Conservation (phyloP, 148 eudicot species). For the Drosera capensis region DNA sequence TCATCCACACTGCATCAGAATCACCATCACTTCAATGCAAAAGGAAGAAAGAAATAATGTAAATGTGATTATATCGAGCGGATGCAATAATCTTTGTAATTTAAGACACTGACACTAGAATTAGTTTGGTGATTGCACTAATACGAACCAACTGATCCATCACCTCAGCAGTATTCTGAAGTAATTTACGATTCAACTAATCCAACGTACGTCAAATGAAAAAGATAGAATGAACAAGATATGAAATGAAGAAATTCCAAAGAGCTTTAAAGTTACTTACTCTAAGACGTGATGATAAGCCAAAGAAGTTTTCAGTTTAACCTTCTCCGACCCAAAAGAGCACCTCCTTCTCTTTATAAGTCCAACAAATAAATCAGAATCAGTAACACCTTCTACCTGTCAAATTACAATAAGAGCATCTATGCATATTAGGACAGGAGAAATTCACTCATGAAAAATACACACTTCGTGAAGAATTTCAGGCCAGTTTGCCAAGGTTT, state of each 20-base stretch:
- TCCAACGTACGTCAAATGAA: background rate
- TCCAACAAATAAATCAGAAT: conserved; percentile 47
- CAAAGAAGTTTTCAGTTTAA: conserved; percentile 31
- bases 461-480: no score
- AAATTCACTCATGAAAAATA: no score
- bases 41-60: background rate
- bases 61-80: background rate
- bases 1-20: conserved; percentile 55
- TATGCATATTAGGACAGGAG: no score
- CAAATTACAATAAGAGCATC: background rate
- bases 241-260: background rate
- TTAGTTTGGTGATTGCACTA: no score
- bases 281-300: conserved; percentile 52
- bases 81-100: no score
- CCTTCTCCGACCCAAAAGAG: conserved; percentile 40
- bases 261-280: conserved; percentile 30
- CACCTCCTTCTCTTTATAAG: conserved; percentile 71
- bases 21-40: background rate
- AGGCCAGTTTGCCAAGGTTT: no score
- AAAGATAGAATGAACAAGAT: background rate
- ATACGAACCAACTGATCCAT: no score
- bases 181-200: background rate
- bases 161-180: no score
- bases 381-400: conserved; percentile 37
- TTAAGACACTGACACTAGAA: no score